Percentiles rank a stretch among this genome's conserved stretches.
Evolutionary conservation across 75 land plant species (phyloP).

Genomic region (Cryptomeria japonica): DNA sequence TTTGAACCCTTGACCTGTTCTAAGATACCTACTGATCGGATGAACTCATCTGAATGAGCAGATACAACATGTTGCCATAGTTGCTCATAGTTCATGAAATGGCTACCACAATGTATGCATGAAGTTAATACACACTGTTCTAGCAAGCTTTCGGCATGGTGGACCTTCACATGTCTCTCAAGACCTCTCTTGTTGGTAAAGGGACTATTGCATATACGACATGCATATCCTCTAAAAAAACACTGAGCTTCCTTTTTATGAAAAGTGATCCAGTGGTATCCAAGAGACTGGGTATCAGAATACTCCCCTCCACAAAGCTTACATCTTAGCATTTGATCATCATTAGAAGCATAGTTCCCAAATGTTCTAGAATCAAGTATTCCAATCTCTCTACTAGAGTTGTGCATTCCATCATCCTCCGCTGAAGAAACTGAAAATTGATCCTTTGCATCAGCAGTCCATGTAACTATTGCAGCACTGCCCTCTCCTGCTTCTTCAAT

Average conservation of each 20-base stretch:
- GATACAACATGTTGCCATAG: conserved; percentile 86
- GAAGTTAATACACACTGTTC: conserved; percentile 48
- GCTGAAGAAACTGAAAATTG: background rate
- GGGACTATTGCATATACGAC: conserved; percentile 71
- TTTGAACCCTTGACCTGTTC: conserved; percentile 14
- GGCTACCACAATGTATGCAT: conserved; percentile 76
- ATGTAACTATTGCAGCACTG: background rate
- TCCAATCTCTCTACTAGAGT: background rate
- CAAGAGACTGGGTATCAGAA: conserved; percentile 59
- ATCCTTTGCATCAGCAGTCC: background rate
- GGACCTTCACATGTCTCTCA: conserved; percentile 70
- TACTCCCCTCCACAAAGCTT: conserved; percentile 71
- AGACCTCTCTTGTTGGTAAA: conserved; percentile 75
- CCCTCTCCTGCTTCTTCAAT: conserved; percentile 34
- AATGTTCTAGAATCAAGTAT: background rate
- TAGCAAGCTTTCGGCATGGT: conserved; percentile 51
- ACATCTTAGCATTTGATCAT: conserved; percentile 37
- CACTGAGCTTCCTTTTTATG: conserved; percentile 86
- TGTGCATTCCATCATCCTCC: conserved; percentile 1
- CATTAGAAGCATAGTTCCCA: background rate
- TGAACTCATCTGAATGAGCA: conserved; percentile 59
- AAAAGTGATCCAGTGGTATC: conserved; percentile 63
- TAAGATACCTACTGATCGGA: conserved; percentile 23
- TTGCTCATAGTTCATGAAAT: conserved; percentile 63
- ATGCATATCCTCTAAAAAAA: conserved; percentile 86